These are phyloP conservation scores for Postia placenta DNA, from an alignment of 768 basidiomycete genomes.

Conservation along the genomic window DNA sequence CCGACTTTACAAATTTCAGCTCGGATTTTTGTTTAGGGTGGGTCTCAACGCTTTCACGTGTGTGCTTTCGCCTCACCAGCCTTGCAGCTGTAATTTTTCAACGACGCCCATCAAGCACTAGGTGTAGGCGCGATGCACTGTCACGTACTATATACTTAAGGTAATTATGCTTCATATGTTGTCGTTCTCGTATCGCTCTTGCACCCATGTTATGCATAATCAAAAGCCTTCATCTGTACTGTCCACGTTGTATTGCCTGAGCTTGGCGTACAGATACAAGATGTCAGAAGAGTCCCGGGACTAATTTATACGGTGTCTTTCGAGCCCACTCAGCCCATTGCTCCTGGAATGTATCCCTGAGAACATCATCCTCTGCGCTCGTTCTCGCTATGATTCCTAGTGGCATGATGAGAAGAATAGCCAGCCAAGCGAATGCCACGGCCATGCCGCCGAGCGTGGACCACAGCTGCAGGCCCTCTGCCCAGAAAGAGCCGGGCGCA, in stretches of 20 bases:
- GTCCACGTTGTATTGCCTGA: background rate
- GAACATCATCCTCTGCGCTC: conserved; percentile 3
- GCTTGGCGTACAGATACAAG: too few relatives aligned
- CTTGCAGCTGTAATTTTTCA: conserved; percentile 2
- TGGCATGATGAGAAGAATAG: background rate
- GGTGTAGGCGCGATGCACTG: too few relatives aligned
- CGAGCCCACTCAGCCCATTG: conserved; percentile 12
- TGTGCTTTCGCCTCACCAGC: background rate
- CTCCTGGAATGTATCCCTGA: conserved; percentile 6
- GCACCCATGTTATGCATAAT: too few relatives aligned
- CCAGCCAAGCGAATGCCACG: background rate
- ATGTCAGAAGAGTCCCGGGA: conserved; percentile 7
- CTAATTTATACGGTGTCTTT: conserved; percentile 7
- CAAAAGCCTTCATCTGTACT: too few relatives aligned
- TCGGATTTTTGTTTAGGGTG: conserved; percentile 55
- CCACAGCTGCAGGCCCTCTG: conserved; percentile 2
- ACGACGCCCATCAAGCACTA: too few relatives aligned
- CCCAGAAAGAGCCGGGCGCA: conserved; percentile 6
- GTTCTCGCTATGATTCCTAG: conserved; percentile 2
- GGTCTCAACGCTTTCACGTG: conserved; percentile 13
- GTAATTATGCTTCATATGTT: background rate
- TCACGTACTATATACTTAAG: too few relatives aligned
- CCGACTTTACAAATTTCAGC: conserved; percentile 25
- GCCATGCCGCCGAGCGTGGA: background rate
- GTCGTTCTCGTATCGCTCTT: background rate